Base-by-base conservation (phyloP, 2,329 filamentous ascomycete species). In the Dothiorella sarmentorum region DNA sequence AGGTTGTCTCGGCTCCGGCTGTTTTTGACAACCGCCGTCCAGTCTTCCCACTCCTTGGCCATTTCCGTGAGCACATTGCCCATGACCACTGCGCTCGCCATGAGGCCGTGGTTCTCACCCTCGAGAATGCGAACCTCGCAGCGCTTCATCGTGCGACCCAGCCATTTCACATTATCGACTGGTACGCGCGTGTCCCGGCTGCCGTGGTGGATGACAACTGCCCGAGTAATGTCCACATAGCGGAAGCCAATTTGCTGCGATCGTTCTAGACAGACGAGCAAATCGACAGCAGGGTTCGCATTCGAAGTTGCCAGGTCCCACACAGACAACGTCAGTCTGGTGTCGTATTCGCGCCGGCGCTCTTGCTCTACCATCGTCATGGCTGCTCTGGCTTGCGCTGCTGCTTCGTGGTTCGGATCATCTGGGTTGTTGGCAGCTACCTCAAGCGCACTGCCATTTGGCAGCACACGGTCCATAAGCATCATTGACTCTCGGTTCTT, bases 11-110 rank as follows among this genome's bases (percentile, higher is more conserved):
- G 42, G 33, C 55, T 58, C 31, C 55, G 42, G 22, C 31, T 58
- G 17, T 58, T 38, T 27, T 53, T 56, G 15, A 49, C 45, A 11
- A 72, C 65, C 3, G 63, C 66, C 6, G 68, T 71, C 72, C 72
- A 75, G 47, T 75, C 71, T 58, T 72, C 69, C 93, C 93, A 97
- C 72, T 97, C 94, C 64, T 86, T 86, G 55, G 90, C 89, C 68
- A 99, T 96, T 76, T 99, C 94, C 73, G 91, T 93, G 33, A 99
- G 77, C n/a, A 97, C 89, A 18, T 87, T 86, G 42, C 91, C 90
- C 94, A 99, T 99, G 43, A 97, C 93, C 13, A 80, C 80, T 0
- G 94, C 92, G 64, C 88, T 95, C 0, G 94, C 94, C 94, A 99
- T 99, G 22, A 99, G 78, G 0, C 94, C 93, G 69, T 99, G 94